Conservation (phyloP, 2,329 filamentous ascomycete species). For the Alternaria novae-zelandiae region DNA sequence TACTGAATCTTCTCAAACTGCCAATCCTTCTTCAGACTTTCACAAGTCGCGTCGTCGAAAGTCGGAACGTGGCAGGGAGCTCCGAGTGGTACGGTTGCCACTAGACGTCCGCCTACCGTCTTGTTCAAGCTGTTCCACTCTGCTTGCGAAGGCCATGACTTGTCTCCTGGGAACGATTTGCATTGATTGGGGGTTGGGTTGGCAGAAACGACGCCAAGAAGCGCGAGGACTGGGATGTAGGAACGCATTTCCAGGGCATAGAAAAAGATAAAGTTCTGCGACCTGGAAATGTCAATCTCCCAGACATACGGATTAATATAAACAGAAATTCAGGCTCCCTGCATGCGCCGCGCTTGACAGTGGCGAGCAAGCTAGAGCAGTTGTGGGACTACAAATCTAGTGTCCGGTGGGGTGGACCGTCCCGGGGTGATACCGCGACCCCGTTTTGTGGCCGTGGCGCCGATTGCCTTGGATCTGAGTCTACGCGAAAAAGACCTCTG, state of each 20-base stretch:
- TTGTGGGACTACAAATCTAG: neutral
- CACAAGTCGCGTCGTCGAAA: constrained; percentile 20
- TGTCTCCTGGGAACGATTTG: constrained; percentile 32
- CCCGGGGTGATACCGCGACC: neutral
- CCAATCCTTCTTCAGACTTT: constrained; percentile 21
- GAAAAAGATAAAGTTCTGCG: neutral
- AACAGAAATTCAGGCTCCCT: neutral
- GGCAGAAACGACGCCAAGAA: constrained; percentile 9
- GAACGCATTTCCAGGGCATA: constrained; percentile 3
- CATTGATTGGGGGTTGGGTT: constrained; percentile 13
- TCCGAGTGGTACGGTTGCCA: constrained; percentile 30
- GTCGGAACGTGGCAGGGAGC: constrained; percentile 24
- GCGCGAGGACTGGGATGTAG: neutral
- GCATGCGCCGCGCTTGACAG: neutral
- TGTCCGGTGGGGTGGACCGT: constrained; percentile 3
- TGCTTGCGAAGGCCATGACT: constrained; percentile 21
- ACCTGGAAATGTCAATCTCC: neutral
- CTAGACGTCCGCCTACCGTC: constrained; percentile 24
- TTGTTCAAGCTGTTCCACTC: constrained; percentile 28
- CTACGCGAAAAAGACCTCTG: neutral
- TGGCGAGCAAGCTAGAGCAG: neutral
- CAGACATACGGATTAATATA: constrained; percentile 3
- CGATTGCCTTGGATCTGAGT: neutral
- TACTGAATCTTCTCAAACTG: constrained; percentile 23
- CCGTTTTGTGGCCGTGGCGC: neutral